Conservation (phyloP, 2,329 filamentous ascomycete species). For the Aspergillus candidus region DNA sequence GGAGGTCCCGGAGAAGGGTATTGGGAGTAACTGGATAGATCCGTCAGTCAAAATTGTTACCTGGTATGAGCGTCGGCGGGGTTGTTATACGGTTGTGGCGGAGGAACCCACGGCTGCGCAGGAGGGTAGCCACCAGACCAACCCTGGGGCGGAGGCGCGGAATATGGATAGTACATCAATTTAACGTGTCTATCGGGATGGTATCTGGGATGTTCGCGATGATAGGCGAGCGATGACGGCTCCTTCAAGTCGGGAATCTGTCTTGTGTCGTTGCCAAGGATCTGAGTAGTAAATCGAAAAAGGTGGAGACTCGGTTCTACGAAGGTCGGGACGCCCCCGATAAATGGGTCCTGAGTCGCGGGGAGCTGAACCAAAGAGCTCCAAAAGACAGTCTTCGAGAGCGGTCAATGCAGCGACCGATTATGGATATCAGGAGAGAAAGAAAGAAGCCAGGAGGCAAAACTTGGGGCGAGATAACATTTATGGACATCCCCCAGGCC, state of each 20-base stretch:
- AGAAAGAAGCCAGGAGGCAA: background rate
- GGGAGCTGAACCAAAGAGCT: background rate
- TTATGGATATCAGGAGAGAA: too few relatives aligned
- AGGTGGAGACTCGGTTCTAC: background rate
- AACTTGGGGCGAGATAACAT: slow-evolving; percentile 2
- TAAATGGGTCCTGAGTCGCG: background rate
- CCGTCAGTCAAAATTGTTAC: background rate
- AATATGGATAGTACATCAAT: slow-evolving; percentile 20
- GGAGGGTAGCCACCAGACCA: slow-evolving; percentile 12
- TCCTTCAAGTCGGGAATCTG: too few relatives aligned
- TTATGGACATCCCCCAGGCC: background rate
- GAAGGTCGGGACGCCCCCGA: too few relatives aligned
- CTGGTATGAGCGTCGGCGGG: too few relatives aligned
- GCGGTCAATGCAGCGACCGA: background rate
- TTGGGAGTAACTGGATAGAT: background rate
- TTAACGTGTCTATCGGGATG: background rate
- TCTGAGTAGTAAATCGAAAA: too few relatives aligned
- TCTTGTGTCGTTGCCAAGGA: too few relatives aligned
- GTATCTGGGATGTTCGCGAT: background rate
- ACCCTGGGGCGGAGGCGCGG: slow-evolving; percentile 9
- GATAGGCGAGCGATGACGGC: too few relatives aligned
- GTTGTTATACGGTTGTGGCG: slow-evolving; percentile 10
- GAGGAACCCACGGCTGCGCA: slow-evolving; percentile 10
- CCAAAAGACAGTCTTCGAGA: background rate
- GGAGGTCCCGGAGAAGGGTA: slow-evolving; percentile 7